Evolutionary conservation across 2,329 filamentous ascomycete genomes (phyloP).

Genomic region (Ramichloridium luteum): DNA sequence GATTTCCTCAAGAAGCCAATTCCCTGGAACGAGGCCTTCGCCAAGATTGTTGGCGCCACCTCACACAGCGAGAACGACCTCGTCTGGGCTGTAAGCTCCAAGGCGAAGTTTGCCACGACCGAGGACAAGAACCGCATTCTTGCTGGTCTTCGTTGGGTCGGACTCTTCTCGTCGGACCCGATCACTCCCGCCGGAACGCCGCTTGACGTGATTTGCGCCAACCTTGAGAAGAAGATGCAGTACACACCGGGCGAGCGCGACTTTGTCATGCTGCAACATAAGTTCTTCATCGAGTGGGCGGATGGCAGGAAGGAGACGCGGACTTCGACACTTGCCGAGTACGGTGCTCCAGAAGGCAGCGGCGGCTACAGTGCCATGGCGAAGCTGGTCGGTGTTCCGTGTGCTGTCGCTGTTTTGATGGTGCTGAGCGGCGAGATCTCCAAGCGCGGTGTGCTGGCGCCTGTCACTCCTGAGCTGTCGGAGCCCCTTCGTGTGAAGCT

Average conservation of each 20-base stretch:
- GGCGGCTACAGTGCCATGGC: constrained; percentile 66
- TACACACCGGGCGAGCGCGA: constrained; percentile 74
- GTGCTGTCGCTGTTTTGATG: constrained; percentile 52
- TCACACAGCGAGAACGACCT: constrained; percentile 53
- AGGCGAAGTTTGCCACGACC: constrained; percentile 56
- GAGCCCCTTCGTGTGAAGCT: constrained; percentile 65
- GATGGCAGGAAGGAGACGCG: constrained; percentile 66
- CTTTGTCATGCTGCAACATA: constrained; percentile 67
- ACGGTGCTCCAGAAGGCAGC: constrained; percentile 50
- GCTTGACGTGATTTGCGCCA: constrained; percentile 81
- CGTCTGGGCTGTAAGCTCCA: constrained; percentile 57
- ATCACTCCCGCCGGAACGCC: constrained; percentile 66
- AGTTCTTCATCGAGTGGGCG: constrained; percentile 72
- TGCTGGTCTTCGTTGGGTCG: constrained; percentile 60
- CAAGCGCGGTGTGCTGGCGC: constrained; percentile 50
- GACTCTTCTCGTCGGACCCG: constrained; percentile 53
- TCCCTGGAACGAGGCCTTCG: constrained; percentile 74
- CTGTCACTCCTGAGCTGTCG: constrained; percentile 60
- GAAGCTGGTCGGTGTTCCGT: constrained; percentile 65
- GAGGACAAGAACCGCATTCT: constrained; percentile 61
- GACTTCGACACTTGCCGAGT: constrained; percentile 71
- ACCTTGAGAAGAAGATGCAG: constrained; percentile 83
- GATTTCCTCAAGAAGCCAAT: constrained; percentile 51
- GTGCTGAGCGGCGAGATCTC: constrained; percentile 27
- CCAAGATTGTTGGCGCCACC: constrained; percentile 59